Conservation (phyloP, 495 filamentous ascomycete species). For the Aspergillus bertholletiae region DNA sequence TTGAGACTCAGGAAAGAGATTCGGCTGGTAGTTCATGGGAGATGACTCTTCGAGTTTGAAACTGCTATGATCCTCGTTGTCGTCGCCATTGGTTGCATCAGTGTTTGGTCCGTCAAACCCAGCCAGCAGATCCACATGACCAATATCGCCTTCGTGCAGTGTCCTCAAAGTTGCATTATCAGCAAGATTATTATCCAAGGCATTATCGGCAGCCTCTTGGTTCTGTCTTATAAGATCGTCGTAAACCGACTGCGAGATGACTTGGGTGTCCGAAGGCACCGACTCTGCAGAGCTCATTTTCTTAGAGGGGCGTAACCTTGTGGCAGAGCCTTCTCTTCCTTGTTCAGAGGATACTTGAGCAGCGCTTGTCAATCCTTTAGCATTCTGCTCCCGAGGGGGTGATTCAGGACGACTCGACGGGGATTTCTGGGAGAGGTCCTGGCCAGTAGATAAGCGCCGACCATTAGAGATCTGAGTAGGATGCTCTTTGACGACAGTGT, state of each 20-base stretch:
- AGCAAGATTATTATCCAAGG: conserved; percentile 15
- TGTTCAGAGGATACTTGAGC: conserved; percentile 4
- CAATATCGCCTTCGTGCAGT: conserved; percentile 43
- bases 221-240: conserved; percentile 42
- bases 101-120: conserved; percentile 31
- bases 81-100: conserved; percentile 24
- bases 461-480: neutral
- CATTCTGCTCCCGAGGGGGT: conserved; percentile 17
- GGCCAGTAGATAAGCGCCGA: neutral
- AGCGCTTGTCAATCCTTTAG: conserved; percentile 5
- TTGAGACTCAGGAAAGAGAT: conserved; percentile 48
- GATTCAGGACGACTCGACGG: neutral
- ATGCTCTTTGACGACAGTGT: neutral
- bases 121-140: conserved; percentile 46
- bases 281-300: conserved; percentile 35
- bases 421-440: conserved; percentile 7
- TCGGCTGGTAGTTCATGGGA: conserved; percentile 34
- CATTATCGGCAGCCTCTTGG: conserved; percentile 25
- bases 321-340: neutral
- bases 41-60: conserved; percentile 37
- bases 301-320: conserved; percentile 9
- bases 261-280: conserved; percentile 47
- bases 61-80: conserved; percentile 36
- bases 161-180: conserved; percentile 38
- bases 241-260: conserved; percentile 50